Evolutionary conservation across 208 protist genomes (phyloP).

Genomic region (Tritrichomonas foetus): DNA sequence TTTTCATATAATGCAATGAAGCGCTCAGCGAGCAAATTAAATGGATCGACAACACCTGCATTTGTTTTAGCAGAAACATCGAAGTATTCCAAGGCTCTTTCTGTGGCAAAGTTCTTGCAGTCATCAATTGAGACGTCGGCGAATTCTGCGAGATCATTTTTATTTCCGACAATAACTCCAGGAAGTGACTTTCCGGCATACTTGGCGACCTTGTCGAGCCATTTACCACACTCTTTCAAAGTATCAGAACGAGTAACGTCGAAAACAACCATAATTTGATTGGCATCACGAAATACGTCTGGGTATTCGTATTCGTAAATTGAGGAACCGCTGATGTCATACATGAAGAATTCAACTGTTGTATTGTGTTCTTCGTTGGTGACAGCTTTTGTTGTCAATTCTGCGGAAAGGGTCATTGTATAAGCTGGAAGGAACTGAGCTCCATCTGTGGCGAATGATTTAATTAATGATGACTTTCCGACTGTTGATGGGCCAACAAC

Average conservation of each 20-base stretch:
- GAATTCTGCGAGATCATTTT: slow-evolving; percentile 20
- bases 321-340: slow-evolving; percentile 19
- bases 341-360: slow-evolving; percentile 39
- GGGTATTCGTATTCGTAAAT: slow-evolving; percentile 41
- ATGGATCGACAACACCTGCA: not conserved
- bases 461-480: slow-evolving; percentile 7
- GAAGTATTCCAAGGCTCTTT: not conserved
- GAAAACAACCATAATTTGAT: slow-evolving; percentile 36
- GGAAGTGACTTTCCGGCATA: slow-evolving; percentile 19
- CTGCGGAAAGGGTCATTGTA: slow-evolving; percentile 16
- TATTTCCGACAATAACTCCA: slow-evolving; percentile 37
- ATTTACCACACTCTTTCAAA: slow-evolving; percentile 12
- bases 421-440: not conserved
- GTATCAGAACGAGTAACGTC: not conserved
- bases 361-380: slow-evolving; percentile 32
- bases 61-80: slow-evolving; percentile 41
- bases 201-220: slow-evolving; percentile 34
- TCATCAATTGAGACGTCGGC: slow-evolving; percentile 27
- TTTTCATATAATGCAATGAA: slow-evolving; percentile 39
- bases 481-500: slow-evolving; percentile 29
- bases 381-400: not conserved
- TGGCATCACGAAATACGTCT: slow-evolving; percentile 35
- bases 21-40: not conserved
- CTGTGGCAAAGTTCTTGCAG: not conserved
- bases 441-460: not conserved